Evolutionary conservation across 305 asterid genomes (phyloP).

Genomic region (Fraxinus albicans): DNA sequence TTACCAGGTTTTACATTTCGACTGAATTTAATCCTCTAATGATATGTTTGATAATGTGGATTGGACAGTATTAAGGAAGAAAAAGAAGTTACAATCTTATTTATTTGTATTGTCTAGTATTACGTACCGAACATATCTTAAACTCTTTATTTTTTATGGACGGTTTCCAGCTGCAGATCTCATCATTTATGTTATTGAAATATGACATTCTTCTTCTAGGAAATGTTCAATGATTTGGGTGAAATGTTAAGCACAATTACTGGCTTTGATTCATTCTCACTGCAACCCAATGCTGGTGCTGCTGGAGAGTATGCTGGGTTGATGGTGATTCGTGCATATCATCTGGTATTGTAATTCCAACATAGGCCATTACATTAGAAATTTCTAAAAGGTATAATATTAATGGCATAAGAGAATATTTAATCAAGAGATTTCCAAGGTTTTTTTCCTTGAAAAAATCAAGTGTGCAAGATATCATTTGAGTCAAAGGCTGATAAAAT

Average conservation of each 20-base stretch:
- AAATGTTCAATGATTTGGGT: slow-evolving; percentile 94
- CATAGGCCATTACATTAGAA: neutral
- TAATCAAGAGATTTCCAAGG: neutral
- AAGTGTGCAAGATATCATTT: neutral
- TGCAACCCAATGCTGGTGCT: slow-evolving; percentile 99
- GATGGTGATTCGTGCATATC: slow-evolving; percentile 98
- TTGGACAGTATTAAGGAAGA: neutral
- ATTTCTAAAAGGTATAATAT: neutral
- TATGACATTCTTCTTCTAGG: slow-evolving; percentile 44
- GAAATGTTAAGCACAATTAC: slow-evolving; percentile 81
- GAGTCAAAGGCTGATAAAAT: neutral
- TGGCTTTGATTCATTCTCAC: slow-evolving; percentile 97
- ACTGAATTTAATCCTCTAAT: neutral
- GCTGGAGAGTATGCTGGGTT: slow-evolving; percentile 98
- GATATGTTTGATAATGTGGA: neutral
- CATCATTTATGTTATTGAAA: slow-evolving; percentile 11
- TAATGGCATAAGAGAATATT: neutral
- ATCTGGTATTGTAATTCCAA: slow-evolving; percentile 52
- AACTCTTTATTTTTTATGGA: neutral
- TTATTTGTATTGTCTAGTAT: neutral
- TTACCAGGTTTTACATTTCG: slow-evolving; percentile 58
- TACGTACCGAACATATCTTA: neutral
- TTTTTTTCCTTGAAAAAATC: neutral
- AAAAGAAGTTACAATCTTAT: neutral
- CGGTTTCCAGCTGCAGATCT: neutral